Evolutionary conservation across 345 rosid species (phyloP).

Genomic region (Angophora floribunda): DNA sequence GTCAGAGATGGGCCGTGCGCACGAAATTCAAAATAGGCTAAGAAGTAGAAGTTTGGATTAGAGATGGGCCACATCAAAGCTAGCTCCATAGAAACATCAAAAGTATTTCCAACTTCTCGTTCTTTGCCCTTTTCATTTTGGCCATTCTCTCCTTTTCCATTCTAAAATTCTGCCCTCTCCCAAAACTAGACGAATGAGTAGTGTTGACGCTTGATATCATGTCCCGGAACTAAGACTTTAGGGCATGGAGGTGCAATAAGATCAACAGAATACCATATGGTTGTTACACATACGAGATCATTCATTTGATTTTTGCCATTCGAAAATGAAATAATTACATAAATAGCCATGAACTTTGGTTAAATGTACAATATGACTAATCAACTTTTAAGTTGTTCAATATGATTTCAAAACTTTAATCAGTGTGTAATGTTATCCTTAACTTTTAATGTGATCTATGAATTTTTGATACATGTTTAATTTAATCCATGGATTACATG

Average conservation of each 20-base stretch:
- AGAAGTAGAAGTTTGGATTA: background rate
- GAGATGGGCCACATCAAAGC: background rate
- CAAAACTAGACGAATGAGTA: background rate
- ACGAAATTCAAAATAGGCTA: background rate
- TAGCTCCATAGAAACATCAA: background rate
- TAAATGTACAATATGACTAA: fast-evolving
- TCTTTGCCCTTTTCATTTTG: background rate
- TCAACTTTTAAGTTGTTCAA: background rate
- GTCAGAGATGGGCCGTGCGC: background rate
- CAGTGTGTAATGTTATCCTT: fast-evolving
- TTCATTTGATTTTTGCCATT: background rate
- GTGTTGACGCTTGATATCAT: background rate
- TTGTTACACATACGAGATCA: background rate
- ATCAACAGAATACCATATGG: background rate
- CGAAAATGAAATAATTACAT: too few relatives aligned
- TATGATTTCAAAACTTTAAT: background rate
- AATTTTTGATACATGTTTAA: too few relatives aligned
- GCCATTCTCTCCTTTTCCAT: background rate
- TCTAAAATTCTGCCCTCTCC: background rate
- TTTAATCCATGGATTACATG: too few relatives aligned
- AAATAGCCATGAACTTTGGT: background rate
- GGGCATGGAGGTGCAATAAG: background rate
- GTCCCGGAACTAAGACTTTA: background rate
- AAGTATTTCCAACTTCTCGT: background rate
- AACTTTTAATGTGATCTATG: fast-evolving